These are phyloP conservation scores for Kondoa malvinella DNA, from an alignment of 768 basidiomycete genomes.

Conservation along the genomic window DNA sequence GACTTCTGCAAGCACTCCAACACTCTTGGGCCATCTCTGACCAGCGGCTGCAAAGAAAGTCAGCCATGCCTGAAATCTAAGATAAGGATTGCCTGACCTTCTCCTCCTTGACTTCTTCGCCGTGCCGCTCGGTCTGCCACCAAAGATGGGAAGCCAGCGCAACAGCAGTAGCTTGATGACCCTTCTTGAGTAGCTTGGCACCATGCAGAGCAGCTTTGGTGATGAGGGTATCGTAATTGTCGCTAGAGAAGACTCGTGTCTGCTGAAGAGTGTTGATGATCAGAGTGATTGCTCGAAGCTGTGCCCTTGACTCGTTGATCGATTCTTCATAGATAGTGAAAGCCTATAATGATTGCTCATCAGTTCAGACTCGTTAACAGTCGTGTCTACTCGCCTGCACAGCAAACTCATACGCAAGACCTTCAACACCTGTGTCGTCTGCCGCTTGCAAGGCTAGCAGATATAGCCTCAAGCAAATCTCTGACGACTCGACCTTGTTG, in stretches of 20 bases:
- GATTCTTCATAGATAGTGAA: constrained; percentile 96
- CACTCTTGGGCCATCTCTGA: constrained; percentile 83
- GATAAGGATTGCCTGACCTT: constrained; percentile 32
- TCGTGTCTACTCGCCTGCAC: constrained; percentile 42
- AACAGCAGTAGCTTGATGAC: constrained; percentile 89
- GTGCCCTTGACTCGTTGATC: constrained; percentile 87
- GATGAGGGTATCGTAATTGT: constrained; percentile 93
- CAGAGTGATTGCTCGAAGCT: constrained; percentile 89
- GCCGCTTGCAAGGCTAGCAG: constrained; percentile 88
- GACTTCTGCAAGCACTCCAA: constrained; percentile 95
- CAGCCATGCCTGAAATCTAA: background rate
- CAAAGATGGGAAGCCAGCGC: constrained; percentile 89
- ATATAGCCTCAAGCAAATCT: constrained; percentile 78
- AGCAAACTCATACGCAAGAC: constrained; percentile 90
- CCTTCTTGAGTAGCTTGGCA: constrained; percentile 90
- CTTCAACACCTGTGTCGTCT: constrained; percentile 86
- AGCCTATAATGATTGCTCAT: constrained; percentile 33
- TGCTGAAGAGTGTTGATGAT: constrained; percentile 81
- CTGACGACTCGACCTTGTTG: constrained; percentile 75
- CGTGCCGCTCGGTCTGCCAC: constrained; percentile 66
- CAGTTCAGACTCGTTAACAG: background rate
- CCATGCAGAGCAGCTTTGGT: constrained; percentile 98
- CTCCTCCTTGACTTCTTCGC: constrained; percentile 37
- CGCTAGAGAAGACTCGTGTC: constrained; percentile 74
- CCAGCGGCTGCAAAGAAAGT: constrained; percentile 30